Percentiles rank a stretch among this genome's conserved stretches.
Conservation (phyloP, 371 early-diverging fungal species). For the Syncephalastrum contaminatum region DNA sequence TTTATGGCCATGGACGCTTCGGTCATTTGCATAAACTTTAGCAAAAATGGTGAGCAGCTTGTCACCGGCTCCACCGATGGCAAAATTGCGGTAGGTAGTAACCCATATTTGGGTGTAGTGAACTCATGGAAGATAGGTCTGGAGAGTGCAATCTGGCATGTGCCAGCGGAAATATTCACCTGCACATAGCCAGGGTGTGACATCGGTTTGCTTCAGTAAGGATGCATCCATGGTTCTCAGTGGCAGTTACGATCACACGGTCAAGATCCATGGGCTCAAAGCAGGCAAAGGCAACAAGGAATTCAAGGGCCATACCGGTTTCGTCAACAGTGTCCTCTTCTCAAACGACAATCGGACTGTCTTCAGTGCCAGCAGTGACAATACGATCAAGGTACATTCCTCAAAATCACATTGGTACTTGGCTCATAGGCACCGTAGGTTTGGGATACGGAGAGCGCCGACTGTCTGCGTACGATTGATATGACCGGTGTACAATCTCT, state of each 20-base stretch:
- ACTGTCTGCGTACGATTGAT: slow-evolving; percentile 25
- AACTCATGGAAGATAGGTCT: slow-evolving; percentile 41
- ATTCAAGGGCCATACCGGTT: slow-evolving; percentile 87
- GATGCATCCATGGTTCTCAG: slow-evolving; percentile 79
- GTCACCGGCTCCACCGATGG: slow-evolving; percentile 88
- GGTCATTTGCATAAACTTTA: slow-evolving; percentile 76
- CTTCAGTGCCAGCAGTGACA: slow-evolving; percentile 84
- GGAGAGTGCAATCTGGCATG: slow-evolving; percentile 79
- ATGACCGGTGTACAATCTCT: slow-evolving; percentile 12
- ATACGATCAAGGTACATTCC: slow-evolving; percentile 72
- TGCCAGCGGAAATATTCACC: slow-evolving; percentile 70
- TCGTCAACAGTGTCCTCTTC: slow-evolving; percentile 78
- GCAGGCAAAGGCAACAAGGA: slow-evolving; percentile 87
- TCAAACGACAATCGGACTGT: slow-evolving; percentile 66
- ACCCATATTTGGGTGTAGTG: neutral
- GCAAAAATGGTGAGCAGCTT: slow-evolving; percentile 73
- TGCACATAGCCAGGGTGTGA: slow-evolving; percentile 87
- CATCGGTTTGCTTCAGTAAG: slow-evolving; percentile 70
- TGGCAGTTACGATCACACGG: slow-evolving; percentile 75
- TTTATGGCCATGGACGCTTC: slow-evolving; percentile 91
- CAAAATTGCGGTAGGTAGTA: slow-evolving; percentile 63
- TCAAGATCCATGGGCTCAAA: slow-evolving; percentile 85
- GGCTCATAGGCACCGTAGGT: slow-evolving; percentile 2
- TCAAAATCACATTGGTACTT: no score
- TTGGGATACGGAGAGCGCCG: slow-evolving; percentile 14